Evolutionary conservation across 2,329 filamentous ascomycete genomes (phyloP).

Genomic region (Colletotrichum plurivorum): DNA sequence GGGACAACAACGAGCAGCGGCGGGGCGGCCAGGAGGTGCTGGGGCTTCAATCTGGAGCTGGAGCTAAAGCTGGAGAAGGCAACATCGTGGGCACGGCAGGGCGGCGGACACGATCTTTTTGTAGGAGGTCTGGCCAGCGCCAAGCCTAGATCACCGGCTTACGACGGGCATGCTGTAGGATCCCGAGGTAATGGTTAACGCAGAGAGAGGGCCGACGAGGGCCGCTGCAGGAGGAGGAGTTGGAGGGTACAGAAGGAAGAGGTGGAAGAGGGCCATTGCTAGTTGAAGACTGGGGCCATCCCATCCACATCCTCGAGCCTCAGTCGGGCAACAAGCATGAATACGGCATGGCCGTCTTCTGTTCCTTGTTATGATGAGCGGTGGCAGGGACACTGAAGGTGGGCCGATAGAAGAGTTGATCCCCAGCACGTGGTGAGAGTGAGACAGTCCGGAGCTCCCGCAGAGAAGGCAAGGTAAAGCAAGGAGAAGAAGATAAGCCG

Average conservation of each 20-base stretch:
- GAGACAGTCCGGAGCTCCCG: no score
- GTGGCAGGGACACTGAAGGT: neutral
- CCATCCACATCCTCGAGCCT: neutral
- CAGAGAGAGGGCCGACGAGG: slow-evolving; percentile 2
- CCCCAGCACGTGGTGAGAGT: slow-evolving; percentile 30
- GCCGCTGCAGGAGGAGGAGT: neutral
- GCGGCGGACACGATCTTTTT: slow-evolving; percentile 20
- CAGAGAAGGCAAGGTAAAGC: no score
- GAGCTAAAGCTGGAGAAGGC: slow-evolving; percentile 6
- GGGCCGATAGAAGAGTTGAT: slow-evolving; percentile 11
- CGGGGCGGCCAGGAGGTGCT: neutral
- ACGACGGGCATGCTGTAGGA: slow-evolving; percentile 5
- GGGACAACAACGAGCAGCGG: slow-evolving; percentile 11
- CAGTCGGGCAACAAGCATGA: slow-evolving; percentile 34
- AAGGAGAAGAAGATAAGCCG: no score
- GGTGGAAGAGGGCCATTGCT: no score
- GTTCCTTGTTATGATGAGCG: neutral
- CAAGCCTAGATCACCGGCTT: slow-evolving; percentile 12
- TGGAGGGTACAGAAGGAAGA: no score
- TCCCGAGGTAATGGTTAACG: slow-evolving; percentile 11
- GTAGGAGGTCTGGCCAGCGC: slow-evolving; percentile 13
- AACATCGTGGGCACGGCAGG: neutral
- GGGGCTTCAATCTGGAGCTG: slow-evolving; percentile 19
- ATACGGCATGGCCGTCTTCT: slow-evolving; percentile 27
- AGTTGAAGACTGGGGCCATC: no score